Conservation (phyloP, 345 rosid genomes). For the Eucalyptus polybractea region DNA sequence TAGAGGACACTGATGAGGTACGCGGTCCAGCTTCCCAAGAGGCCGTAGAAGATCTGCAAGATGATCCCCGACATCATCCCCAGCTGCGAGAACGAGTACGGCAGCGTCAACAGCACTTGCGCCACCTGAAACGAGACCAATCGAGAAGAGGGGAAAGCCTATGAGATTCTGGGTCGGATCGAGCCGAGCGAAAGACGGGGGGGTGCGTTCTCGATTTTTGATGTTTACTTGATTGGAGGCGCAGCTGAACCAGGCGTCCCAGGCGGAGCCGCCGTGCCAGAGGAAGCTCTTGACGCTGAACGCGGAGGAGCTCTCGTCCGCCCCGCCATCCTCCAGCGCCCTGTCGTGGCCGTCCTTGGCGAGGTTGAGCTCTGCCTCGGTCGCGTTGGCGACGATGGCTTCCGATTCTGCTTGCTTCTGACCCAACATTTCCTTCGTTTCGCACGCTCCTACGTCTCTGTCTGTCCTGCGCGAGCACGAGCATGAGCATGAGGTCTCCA, state of each 20-base stretch:
- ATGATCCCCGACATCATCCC: constrained; percentile 90
- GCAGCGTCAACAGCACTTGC: constrained; percentile 84
- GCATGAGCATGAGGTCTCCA: neutral
- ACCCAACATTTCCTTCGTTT: constrained; percentile 44
- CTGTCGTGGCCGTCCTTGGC: constrained; percentile 10
- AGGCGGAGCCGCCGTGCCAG: constrained; percentile 97
- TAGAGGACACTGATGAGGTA: constrained; percentile 96
- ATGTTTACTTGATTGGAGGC: constrained; percentile 84
- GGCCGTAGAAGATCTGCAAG: constrained; percentile 79
- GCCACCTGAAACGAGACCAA: constrained; percentile 44
- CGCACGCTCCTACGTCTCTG: neutral
- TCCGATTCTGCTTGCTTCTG: constrained; percentile 81
- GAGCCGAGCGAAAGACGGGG: neutral
- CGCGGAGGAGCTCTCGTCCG: constrained; percentile 11
- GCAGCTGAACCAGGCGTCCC: constrained; percentile 99
- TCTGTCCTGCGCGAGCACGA: neutral
- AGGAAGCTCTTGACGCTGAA: constrained; percentile 50
- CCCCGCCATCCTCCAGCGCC: constrained; percentile 9
- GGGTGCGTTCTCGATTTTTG: neutral
- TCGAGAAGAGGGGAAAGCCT: neutral
- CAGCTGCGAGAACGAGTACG: constrained; percentile 94
- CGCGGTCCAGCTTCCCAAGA: constrained; percentile 97
- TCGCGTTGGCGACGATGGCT: constrained; percentile 58
- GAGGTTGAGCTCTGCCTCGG: constrained; percentile 28
- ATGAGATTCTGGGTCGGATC: neutral